Conservation (phyloP, 2,329 filamentous ascomycete genomes). For the Pseudopyricularia cyperi region DNA sequence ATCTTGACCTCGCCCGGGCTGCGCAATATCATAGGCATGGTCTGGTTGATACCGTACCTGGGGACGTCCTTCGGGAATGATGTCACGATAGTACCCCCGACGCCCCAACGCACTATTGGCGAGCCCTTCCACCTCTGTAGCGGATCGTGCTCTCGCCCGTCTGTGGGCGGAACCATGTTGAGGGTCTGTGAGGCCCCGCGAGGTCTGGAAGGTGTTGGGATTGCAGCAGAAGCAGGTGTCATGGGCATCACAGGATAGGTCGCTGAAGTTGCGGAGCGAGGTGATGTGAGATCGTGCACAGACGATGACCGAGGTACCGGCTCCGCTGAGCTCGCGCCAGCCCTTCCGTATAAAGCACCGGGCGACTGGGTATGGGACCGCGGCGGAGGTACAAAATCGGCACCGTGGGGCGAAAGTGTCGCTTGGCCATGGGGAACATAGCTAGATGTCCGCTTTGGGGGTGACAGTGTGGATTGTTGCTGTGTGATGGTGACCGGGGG, state of each 20-base stretch:
- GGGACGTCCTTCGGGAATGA: constrained; percentile 84
- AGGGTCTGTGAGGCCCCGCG: constrained; percentile 41
- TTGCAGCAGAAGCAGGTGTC: background rate
- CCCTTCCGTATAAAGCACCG: constrained; percentile 27
- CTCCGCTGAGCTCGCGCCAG: constrained; percentile 21
- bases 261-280: constrained; percentile 12
- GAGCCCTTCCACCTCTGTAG: constrained; percentile 83
- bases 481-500: constrained; percentile 20
- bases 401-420: background rate
- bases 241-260: constrained; percentile 1
- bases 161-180: constrained; percentile 48
- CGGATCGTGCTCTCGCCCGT: constrained; percentile 59
- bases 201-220: constrained; percentile 19
- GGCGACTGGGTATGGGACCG: constrained; percentile 53
- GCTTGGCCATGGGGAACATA: constrained; percentile 29
- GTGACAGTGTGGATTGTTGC: constrained; percentile 32
- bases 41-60: constrained; percentile 65
- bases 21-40: constrained; percentile 65
- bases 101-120: constrained; percentile 77
- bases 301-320: constrained; percentile 40
- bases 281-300: constrained; percentile 30
- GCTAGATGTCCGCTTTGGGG: constrained; percentile 41
- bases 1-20: constrained; percentile 72
- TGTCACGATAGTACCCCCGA: constrained; percentile 70
- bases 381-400: constrained; percentile 39